Evolutionary conservation across 1,284 basidiomycete genomes (phyloP), one percentile per base, ranked within the genome.

Genomic region (Rhodotorula glutinis): DNA sequence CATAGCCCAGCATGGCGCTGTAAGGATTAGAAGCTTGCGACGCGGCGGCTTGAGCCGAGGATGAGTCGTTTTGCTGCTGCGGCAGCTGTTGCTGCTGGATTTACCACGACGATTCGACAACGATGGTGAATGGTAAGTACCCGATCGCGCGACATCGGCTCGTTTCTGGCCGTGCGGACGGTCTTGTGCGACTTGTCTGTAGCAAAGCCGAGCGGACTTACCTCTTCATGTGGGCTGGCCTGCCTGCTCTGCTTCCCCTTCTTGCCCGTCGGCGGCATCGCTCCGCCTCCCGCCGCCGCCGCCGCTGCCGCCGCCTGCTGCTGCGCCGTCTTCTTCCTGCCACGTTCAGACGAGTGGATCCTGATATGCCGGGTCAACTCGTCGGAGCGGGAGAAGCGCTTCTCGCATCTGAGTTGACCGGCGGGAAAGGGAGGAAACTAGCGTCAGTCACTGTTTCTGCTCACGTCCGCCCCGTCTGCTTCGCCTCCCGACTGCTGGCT

Each of bases 311-410:
- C 66, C 4, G 72, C 72, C 51, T 74, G 69, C 59, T 71, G 67
- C 52, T 62, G 54, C 8, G 58, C 71, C 52, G 73, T 72, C 68
- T 74, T 72, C 60, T 73, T 73, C 33, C 67, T 63, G 2, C 71
- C 65, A n/a, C 74, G 69, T 21, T 79, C 79, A 63, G 79, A 82
- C 53, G 81, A 87, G 79, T 98, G 95, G 75, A 98, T 98, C 63
- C 95, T 86, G 0, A 91, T 89, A 77, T 98, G 95, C 65, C 95
- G 86, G 29, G 95, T 98, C 73, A 98, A 86, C 80, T 98, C 95
- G 81, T 98, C 95, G 25, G 91, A 94, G 70, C 95, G 88, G 41
- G 91, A 95, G 80, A 98, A 98, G 38, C 93, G 89, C 80, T 98
- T 98, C 80, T 97, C 94, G 84, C 95, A 98, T n/a, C 72, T 73